Conservation (phyloP, 2,329 filamentous ascomycete genomes). For the Cryphonectria carpinicola region DNA sequence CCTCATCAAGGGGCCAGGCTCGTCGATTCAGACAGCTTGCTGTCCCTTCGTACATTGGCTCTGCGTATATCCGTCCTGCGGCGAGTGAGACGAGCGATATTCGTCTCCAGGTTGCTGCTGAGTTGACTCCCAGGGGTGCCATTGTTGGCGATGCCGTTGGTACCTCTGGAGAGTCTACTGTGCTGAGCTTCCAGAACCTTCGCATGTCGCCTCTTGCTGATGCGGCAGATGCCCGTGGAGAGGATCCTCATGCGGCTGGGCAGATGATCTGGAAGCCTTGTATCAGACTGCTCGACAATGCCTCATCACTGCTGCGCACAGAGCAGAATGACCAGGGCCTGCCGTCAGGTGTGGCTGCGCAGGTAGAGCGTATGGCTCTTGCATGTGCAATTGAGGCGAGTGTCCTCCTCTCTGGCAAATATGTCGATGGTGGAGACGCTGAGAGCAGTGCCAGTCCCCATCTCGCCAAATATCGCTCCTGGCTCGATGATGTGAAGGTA, state of each 20-base stretch:
- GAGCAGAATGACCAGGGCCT: neutral
- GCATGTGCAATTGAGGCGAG: neutral
- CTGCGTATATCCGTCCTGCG: neutral
- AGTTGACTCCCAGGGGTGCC: neutral
- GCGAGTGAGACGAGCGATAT: neutral
- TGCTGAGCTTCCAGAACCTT: neutral
- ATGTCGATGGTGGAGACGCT: neutral
- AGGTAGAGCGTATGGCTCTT: neutral
- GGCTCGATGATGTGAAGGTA: neutral
- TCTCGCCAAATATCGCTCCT: neutral
- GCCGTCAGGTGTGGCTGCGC: neutral
- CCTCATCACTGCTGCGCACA: neutral
- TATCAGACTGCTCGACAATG: neutral
- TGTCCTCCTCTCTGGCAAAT: neutral
- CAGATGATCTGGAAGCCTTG: conserved; percentile 8
- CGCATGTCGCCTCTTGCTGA: conserved; percentile 1
- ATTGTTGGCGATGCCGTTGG: neutral
- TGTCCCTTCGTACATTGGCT: neutral
- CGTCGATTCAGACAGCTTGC: neutral
- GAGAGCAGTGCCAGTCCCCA: neutral
- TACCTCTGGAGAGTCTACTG: neutral
- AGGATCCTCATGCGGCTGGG: neutral
- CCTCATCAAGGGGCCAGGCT: neutral
- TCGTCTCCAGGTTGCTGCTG: neutral
- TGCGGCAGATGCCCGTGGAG: neutral